A percentile compares a stretch with the other conserved stretches of the same genome.
Evolutionary conservation across 2,329 filamentous ascomycete genomes (phyloP).

Genomic region (Scleromitrula shiraiana): DNA sequence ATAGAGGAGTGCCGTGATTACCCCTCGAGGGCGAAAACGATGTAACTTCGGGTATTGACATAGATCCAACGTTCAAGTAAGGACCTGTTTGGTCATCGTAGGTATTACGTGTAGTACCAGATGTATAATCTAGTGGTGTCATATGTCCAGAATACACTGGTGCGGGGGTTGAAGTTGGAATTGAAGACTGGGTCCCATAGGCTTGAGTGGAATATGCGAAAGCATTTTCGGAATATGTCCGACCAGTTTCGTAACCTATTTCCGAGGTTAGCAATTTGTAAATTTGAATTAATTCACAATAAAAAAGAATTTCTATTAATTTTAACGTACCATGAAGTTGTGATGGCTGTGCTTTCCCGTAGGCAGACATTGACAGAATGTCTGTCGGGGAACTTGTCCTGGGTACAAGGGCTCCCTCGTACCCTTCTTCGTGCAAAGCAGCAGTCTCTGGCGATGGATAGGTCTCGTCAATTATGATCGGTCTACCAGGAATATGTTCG

Average conservation of each 20-base stretch:
- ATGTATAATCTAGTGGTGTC: slow-evolving; percentile 32
- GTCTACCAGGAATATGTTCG: slow-evolving; percentile 24
- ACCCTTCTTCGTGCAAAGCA: slow-evolving; percentile 30
- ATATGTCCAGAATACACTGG: slow-evolving; percentile 24
- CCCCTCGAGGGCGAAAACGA: slow-evolving; percentile 65
- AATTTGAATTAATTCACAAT: neutral
- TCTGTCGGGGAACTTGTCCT: slow-evolving; percentile 27
- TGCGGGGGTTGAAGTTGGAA: slow-evolving; percentile 31
- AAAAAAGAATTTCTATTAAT: slow-evolving; percentile 1
- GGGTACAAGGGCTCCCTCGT: slow-evolving; percentile 30
- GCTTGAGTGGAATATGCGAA: slow-evolving; percentile 40
- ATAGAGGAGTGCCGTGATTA: slow-evolving; percentile 59
- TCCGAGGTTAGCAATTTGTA: slow-evolving; percentile 13
- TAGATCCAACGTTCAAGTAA: slow-evolving; percentile 56
- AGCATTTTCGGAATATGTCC: slow-evolving; percentile 34
- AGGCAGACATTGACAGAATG: slow-evolving; percentile 68
- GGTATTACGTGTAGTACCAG: slow-evolving; percentile 40
- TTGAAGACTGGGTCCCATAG: slow-evolving; percentile 41
- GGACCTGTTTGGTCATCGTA: slow-evolving; percentile 57
- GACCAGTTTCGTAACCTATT: slow-evolving; percentile 27
- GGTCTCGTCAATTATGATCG: slow-evolving; percentile 30
- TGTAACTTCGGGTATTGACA: slow-evolving; percentile 54
- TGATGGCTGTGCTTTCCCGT: slow-evolving; percentile 66
- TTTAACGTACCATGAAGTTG: slow-evolving; percentile 70
- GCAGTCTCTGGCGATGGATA: slow-evolving; percentile 30